These are phyloP conservation scores for Aspergillus oerlinghausenensis DNA, from an alignment of 2,329 filamentous ascomycete genomes.

Conservation along the genomic window DNA sequence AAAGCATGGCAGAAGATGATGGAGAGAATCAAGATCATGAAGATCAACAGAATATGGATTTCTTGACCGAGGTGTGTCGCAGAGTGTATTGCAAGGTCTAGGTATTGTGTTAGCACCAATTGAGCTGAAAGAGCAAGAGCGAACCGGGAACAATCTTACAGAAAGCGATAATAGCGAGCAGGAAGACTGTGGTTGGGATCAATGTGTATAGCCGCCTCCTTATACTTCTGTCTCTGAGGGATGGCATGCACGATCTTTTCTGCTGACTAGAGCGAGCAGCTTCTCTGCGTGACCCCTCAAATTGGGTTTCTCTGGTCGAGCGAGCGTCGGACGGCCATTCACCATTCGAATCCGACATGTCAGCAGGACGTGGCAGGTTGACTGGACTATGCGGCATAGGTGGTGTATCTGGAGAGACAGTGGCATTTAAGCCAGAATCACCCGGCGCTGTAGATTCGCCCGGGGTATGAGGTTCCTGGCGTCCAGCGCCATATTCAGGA, in stretches of 20 bases:
- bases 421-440: background rate
- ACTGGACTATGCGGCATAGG: conserved; percentile 2
- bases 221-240: conserved; percentile 51
- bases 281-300: conserved; percentile 6
- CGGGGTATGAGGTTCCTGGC: conserved; percentile 2
- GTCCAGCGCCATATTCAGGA: conserved; percentile 5
- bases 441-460: conserved; percentile 1
- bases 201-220: conserved; percentile 56
- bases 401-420: conserved; percentile 2
- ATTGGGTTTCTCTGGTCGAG: conserved; percentile 2
- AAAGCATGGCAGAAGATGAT: conserved; percentile 78
- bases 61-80: conserved; percentile 62
- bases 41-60: conserved; percentile 73
- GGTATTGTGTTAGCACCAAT: conserved; percentile 6
- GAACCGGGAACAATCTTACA: conserved; percentile 51
- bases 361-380: conserved; percentile 1
- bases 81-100: conserved; percentile 70
- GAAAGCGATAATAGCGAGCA: conserved; percentile 55
- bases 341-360: background rate
- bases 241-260: conserved; percentile 29
- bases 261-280: conserved; percentile 1
- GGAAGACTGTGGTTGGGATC: conserved; percentile 61
- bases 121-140: background rate
- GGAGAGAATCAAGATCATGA: conserved; percentile 68
- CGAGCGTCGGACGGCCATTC: background rate